Conservation (phyloP, 192 early-diverging fungal genomes). For the Coemansia sp. region DNA sequence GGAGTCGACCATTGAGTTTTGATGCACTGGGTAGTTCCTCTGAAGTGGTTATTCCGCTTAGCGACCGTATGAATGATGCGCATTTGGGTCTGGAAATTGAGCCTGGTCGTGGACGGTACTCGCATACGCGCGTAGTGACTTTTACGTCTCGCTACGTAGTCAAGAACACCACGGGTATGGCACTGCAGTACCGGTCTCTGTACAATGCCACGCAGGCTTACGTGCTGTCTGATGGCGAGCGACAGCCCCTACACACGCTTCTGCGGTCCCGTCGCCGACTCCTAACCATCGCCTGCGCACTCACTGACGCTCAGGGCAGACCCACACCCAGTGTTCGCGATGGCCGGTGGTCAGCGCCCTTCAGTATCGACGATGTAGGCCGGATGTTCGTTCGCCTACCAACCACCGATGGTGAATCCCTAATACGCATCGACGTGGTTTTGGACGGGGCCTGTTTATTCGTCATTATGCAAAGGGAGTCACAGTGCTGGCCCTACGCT, state of each 20-base stretch:
- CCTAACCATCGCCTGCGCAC: slow-evolving; percentile 66
- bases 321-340: slow-evolving; percentile 22
- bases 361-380: slow-evolving; percentile 88
- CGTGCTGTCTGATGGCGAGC: slow-evolving; percentile 56
- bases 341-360: slow-evolving; percentile 82
- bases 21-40: slow-evolving; percentile 90
- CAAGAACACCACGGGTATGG: slow-evolving; percentile 75
- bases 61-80: slow-evolving; percentile 56
- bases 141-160: slow-evolving; percentile 90
- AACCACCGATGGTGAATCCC: slow-evolving; percentile 32
- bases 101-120: slow-evolving; percentile 87
- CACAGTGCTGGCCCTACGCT: slow-evolving; percentile 83
- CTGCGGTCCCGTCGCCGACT: slow-evolving; percentile 65
- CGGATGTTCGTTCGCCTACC: slow-evolving; percentile 79
- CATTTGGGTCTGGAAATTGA: slow-evolving; percentile 85
- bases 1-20: slow-evolving; percentile 91
- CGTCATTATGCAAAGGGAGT: slow-evolving; percentile 74
- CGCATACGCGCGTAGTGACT: slow-evolving; percentile 85
- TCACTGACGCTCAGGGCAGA: slow-evolving; percentile 15
- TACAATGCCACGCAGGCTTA: slow-evolving; percentile 59
- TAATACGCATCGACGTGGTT: slow-evolving; percentile 82
- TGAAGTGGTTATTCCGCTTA: slow-evolving; percentile 71
- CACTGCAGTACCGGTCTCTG: slow-evolving; percentile 74
- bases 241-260: slow-evolving; percentile 66
- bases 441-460: slow-evolving; percentile 92